These are phyloP conservation scores for Zangia roseola DNA, from an alignment of 768 basidiomycete genomes.

Conservation along the genomic window DNA sequence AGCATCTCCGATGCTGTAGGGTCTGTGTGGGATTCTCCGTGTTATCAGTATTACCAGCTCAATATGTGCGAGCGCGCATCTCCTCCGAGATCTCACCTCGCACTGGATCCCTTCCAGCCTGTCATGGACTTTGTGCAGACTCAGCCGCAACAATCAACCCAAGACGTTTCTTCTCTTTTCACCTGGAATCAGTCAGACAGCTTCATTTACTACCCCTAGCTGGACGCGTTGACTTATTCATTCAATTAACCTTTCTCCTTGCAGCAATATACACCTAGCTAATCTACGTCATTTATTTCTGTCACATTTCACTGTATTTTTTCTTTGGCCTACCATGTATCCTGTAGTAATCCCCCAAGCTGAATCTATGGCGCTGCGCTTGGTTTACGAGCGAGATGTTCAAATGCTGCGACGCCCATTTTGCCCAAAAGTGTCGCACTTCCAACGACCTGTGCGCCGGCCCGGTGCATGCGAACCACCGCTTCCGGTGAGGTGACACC, in stretches of 20 bases:
- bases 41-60: slow-evolving; percentile 8
- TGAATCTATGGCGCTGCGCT: slow-evolving; percentile 6
- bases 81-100: neutral
- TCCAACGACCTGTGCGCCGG: slow-evolving; percentile 73
- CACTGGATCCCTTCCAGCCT: slow-evolving; percentile 10
- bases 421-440: slow-evolving; percentile 56
- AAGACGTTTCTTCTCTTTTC: slow-evolving; percentile 20
- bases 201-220: slow-evolving; percentile 21
- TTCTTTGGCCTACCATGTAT: slow-evolving; percentile 15
- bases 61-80: neutral
- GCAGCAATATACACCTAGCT: slow-evolving; percentile 14
- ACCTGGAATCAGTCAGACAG: slow-evolving; percentile 24
- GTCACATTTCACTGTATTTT: slow-evolving; percentile 22
- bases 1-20: neutral
- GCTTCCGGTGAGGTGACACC: slow-evolving; percentile 67
- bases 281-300: slow-evolving; percentile 10
- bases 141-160: slow-evolving; percentile 6
- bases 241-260: slow-evolving; percentile 18
- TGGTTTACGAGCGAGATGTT: slow-evolving; percentile 32
- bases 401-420: slow-evolving; percentile 53
- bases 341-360: neutral
- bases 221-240: slow-evolving; percentile 26
- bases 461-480: slow-evolving; percentile 65
- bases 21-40: slow-evolving; percentile 1
- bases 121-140: slow-evolving; percentile 12